Percentiles rank a stretch among this genome's conserved stretches.
Evolutionary conservation across 192 early-diverging fungal genomes (phyloP).

Genomic region (Gorgonomyces haynaldii): DNA sequence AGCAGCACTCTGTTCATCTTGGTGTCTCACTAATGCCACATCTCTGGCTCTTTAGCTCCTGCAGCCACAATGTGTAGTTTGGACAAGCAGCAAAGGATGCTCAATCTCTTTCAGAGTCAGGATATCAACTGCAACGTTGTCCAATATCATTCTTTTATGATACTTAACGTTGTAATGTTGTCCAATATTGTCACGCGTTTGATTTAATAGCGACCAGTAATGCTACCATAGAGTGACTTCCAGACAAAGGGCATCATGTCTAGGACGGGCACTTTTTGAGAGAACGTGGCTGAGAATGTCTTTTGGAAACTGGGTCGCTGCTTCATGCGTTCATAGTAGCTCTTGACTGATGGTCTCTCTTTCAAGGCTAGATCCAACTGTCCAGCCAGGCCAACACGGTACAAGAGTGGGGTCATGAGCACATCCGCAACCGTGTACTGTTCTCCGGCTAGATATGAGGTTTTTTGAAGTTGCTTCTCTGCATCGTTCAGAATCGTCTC

Average conservation of each 20-base stretch:
- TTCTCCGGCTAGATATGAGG: not conserved
- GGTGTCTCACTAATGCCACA: no score
- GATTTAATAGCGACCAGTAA: no score
- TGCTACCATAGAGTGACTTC: not conserved
- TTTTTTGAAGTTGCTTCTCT: not conserved
- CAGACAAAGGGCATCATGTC: not conserved
- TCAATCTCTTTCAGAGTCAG: no score
- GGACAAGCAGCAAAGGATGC: no score
- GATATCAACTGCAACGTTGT: no score
- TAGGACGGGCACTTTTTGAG: not conserved
- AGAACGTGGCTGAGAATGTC: not conserved
- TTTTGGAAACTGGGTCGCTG: not conserved
- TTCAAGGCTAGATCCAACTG: not conserved
- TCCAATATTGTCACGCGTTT: no score
- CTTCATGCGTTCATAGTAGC: not conserved
- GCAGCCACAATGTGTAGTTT: no score
- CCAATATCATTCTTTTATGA: no score
- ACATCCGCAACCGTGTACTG: slow-evolving; percentile 1
- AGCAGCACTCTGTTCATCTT: no score
- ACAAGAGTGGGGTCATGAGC: not conserved
- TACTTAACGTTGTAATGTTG: no score
- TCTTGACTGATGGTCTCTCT: not conserved
- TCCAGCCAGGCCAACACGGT: not conserved
- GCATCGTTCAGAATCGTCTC: not conserved
- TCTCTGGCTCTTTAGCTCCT: no score